phyloP scores from a whole-genome alignment of 2,329 filamentous ascomycete species.

The Coniochaeta ligniaria region DNA sequence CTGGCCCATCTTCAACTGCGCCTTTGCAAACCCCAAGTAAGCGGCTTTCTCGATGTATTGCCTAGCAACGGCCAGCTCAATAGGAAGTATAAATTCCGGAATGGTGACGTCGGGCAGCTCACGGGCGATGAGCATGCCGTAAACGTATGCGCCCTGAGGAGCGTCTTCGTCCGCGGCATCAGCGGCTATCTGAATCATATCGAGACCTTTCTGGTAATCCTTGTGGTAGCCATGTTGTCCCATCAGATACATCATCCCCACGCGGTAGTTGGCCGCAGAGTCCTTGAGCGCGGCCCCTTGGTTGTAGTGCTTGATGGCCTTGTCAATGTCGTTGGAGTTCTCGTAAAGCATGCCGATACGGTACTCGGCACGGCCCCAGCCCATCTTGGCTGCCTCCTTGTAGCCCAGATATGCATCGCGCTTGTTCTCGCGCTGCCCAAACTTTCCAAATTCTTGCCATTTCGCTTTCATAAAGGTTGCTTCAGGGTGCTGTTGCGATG shows the following conservation, averaged over 20 bases:
- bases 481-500: conserved; percentile 86
- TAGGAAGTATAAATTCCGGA: conserved; percentile 61
- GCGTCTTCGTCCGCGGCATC: conserved; percentile 91
- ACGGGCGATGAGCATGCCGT: conserved; percentile 86
- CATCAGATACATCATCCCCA: conserved; percentile 96
- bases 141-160: conserved; percentile 90
- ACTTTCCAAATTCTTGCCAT: conserved; percentile 98
- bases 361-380: conserved; percentile 86
- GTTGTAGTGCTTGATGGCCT: conserved; percentile 87
- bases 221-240: conserved; percentile 88
- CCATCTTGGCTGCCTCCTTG: conserved; percentile 74
- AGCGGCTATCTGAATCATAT: conserved; percentile 77
- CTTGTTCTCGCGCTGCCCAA: conserved; percentile 83
- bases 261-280: conserved; percentile 76
- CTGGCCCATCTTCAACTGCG: conserved; percentile 94
- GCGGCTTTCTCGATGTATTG: conserved; percentile 95
- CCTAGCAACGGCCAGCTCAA: conserved; percentile 66
- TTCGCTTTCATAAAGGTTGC: conserved; percentile 91
- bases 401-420: conserved; percentile 90
- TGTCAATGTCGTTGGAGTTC: conserved; percentile 84
- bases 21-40: conserved; percentile 91
- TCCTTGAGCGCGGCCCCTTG: conserved; percentile 72
- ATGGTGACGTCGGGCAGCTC: conserved; percentile 87
- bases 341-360: conserved; percentile 98
- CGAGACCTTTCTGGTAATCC: conserved; percentile 69